Percentiles rank a stretch among this genome's conserved stretches.
Evolutionary conservation across 1,139 yeast species (phyloP).

Genomic region (Candida labiduridarum): DNA sequence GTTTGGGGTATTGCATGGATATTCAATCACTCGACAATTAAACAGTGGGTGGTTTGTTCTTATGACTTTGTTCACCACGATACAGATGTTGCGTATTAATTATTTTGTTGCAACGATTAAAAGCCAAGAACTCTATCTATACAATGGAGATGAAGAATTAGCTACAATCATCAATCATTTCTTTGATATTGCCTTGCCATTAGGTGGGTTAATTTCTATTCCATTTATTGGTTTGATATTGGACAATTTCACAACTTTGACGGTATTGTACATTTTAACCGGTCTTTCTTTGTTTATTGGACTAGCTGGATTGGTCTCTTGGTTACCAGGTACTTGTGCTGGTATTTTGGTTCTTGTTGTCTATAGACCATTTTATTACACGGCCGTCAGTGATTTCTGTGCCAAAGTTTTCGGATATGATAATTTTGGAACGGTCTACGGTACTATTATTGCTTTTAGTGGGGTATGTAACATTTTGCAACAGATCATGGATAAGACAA

Average conservation of each 20-base stretch:
- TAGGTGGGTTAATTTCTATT: slow-evolving; percentile 83
- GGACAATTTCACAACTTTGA: slow-evolving; percentile 70
- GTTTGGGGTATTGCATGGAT: slow-evolving; percentile 82
- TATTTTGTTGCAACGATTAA: slow-evolving; percentile 88
- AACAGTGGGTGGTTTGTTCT: slow-evolving; percentile 76
- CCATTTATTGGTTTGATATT: slow-evolving; percentile 85
- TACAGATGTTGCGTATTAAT: slow-evolving; percentile 89
- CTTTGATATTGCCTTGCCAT: slow-evolving; percentile 82
- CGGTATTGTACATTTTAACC: slow-evolving; percentile 56
- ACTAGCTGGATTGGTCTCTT: slow-evolving; percentile 60
- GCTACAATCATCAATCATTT: slow-evolving; percentile 69
- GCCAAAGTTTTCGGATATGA: slow-evolving; percentile 93
- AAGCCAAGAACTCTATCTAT: slow-evolving; percentile 73
- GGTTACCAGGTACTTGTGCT: slow-evolving; percentile 52
- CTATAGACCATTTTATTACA: slow-evolving; percentile 89
- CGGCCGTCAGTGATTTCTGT: slow-evolving; percentile 87
- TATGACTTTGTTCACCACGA: slow-evolving; percentile 76
- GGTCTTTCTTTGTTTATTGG: slow-evolving; percentile 64
- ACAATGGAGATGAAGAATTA: slow-evolving; percentile 48
- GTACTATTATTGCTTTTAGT: slow-evolving; percentile 77
- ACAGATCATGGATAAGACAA: slow-evolving; percentile 64
- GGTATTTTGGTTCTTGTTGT: slow-evolving; percentile 76
- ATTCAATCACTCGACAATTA: slow-evolving; percentile 62
- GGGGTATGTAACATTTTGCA: slow-evolving; percentile 79
- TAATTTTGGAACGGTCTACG: slow-evolving; percentile 92